Conservation (phyloP, 805 yeast genomes). For the Saturnispora bothae region DNA sequence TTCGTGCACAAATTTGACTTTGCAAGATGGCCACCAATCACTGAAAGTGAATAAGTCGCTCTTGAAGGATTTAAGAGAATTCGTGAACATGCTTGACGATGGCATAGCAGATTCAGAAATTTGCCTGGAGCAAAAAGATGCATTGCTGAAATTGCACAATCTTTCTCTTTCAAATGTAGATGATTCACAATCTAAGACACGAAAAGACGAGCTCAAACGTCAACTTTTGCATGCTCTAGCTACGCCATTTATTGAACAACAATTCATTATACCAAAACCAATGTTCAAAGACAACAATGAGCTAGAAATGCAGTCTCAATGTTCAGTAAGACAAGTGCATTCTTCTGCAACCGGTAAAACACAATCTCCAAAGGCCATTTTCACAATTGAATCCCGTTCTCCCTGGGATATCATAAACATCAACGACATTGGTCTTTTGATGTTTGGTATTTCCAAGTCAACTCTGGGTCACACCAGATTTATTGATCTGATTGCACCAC, state of each 20-base stretch:
- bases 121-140: constrained; percentile 18
- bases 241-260: constrained; percentile 48
- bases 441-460: constrained; percentile 69
- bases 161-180: constrained; percentile 36
- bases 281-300: background rate
- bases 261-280: constrained; percentile 12
- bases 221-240: constrained; percentile 53
- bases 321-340: constrained; percentile 34
- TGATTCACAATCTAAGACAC: constrained; percentile 26
- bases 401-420: constrained; percentile 83
- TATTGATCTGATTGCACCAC: constrained; percentile 68
- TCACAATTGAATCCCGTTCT: constrained; percentile 59
- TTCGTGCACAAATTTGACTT: constrained; percentile 3
- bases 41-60: constrained; percentile 14
- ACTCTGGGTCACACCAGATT: constrained; percentile 54
- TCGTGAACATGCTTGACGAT: constrained; percentile 38
- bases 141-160: constrained; percentile 47
- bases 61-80: constrained; percentile 36
- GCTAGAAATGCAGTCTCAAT: constrained; percentile 4
- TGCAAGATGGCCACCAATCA: constrained; percentile 10
- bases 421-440: constrained; percentile 79
- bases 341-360: constrained; percentile 59
- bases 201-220: constrained; percentile 33
- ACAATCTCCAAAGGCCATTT: constrained; percentile 68
- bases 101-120: constrained; percentile 17